These are phyloP conservation scores for Sequoiadendron giganteum DNA, from an alignment of 75 land plant genomes.

Conservation along the genomic window DNA sequence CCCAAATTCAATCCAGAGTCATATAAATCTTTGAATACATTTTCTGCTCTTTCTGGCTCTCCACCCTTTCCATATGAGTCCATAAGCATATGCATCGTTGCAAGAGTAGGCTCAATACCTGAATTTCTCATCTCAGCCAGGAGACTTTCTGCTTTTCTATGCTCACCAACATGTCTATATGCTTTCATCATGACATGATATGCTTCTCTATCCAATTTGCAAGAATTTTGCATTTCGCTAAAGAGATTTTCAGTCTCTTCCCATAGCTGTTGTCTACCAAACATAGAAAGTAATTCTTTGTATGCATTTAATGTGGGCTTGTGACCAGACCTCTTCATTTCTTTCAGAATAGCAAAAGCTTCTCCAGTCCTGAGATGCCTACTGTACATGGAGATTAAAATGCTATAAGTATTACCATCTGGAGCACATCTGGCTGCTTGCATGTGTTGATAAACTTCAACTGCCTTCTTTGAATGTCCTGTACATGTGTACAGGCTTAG, in stretches of 20 bases:
- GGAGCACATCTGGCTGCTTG: slow-evolving; percentile 50
- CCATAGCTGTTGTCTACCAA: slow-evolving; percentile 49
- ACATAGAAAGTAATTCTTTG: slow-evolving; percentile 66
- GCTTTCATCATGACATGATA: slow-evolving; percentile 92
- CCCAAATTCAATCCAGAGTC: slow-evolving; percentile 34
- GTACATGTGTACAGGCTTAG: slow-evolving; percentile 59
- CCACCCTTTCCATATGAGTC: slow-evolving; percentile 75
- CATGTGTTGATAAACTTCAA: slow-evolving; percentile 47
- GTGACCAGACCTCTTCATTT: slow-evolving; percentile 59
- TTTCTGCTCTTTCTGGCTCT: slow-evolving; percentile 68
- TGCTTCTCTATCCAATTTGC: slow-evolving; percentile 58
- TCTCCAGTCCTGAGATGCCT: slow-evolving; percentile 69
- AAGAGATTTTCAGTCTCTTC: slow-evolving; percentile 74
- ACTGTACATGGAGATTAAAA: slow-evolving; percentile 75
- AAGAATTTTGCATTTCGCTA: slow-evolving; percentile 41
- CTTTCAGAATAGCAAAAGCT: slow-evolving; percentile 57
- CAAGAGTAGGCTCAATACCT: slow-evolving; percentile 66
- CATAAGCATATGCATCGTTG: slow-evolving; percentile 90
- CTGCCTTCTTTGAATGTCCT: slow-evolving; percentile 51
- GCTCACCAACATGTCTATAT: slow-evolving; percentile 67
- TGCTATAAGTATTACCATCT: slow-evolving; percentile 69
- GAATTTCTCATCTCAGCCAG: slow-evolving; percentile 61
- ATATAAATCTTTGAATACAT: slow-evolving; percentile 50
- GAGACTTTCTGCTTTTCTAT: slow-evolving; percentile 61
- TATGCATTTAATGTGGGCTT: slow-evolving; percentile 63